These are phyloP conservation scores for Camellia sinensis DNA, from an alignment of 148 eudicot genomes.

Conservation along the genomic window DNA sequence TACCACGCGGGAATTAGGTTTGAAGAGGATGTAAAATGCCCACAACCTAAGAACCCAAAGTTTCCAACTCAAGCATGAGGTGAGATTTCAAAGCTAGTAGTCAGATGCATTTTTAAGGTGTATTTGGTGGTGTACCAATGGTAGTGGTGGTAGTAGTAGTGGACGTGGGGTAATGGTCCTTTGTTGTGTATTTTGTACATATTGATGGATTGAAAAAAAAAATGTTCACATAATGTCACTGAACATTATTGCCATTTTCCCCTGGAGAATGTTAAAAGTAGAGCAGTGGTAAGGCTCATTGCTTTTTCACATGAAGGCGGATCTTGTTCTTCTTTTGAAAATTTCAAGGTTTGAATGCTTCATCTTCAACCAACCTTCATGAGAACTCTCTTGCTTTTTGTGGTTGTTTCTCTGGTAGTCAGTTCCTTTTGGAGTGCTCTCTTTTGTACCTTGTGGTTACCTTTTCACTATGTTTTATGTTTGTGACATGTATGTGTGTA, in stretches of 20 bases:
- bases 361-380: not conserved
- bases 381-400: not conserved
- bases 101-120: conserved; percentile 2
- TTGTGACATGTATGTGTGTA: too few relatives aligned
- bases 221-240: conserved; percentile 1
- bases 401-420: not conserved
- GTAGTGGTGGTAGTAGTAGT: conserved; percentile 7
- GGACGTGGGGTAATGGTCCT: not conserved
- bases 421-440: too few relatives aligned
- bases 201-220: conserved; percentile 1
- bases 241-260: not conserved
- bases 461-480: too few relatives aligned
- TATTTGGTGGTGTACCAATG: conserved; percentile 12
- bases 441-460: too few relatives aligned
- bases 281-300: conserved; percentile 9
- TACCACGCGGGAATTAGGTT: conserved; percentile 14
- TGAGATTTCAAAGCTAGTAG: conserved; percentile 5
- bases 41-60: conserved; percentile 16
- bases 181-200: conserved; percentile 21
- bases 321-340: not conserved
- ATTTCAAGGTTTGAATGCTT: not conserved
- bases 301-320: not conserved
- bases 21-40: conserved; percentile 13
- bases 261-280: not conserved
- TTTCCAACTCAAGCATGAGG: conserved; percentile 5